Evolutionary conservation across 805 yeast genomes (phyloP).

Genomic region (Pichia nakasei): DNA sequence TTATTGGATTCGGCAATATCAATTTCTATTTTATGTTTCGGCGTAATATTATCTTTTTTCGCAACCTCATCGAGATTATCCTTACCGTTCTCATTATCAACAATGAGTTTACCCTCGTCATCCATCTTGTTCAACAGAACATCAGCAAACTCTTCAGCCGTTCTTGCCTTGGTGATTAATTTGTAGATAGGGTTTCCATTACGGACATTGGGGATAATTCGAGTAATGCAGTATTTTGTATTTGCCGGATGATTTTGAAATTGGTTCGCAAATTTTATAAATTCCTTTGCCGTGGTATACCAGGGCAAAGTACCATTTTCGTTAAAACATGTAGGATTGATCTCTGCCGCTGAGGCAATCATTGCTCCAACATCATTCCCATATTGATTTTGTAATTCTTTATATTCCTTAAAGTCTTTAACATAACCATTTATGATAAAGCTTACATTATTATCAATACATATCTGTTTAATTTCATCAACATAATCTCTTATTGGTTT

Average conservation of each 20-base stretch:
- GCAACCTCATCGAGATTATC: background rate
- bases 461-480: constrained; percentile 49
- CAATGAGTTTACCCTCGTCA: constrained; percentile 26
- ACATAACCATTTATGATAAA: constrained; percentile 81
- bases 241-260: constrained; percentile 61
- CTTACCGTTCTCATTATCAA: constrained; percentile 4
- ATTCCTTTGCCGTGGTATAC: constrained; percentile 48
- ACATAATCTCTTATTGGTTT: constrained; percentile 67
- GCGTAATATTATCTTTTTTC: constrained; percentile 10
- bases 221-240: constrained; percentile 71
- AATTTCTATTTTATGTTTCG: constrained; percentile 1
- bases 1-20: background rate
- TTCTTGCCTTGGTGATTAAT: constrained; percentile 45
- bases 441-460: constrained; percentile 54
- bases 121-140: constrained; percentile 28
- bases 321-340: constrained; percentile 71
- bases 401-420: constrained; percentile 43
- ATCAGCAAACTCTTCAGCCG: constrained; percentile 39
- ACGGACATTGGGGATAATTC: constrained; percentile 52
- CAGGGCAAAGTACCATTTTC: constrained; percentile 39
- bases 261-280: constrained; percentile 40
- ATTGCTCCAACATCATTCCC: constrained; percentile 73
- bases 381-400: constrained; percentile 39
- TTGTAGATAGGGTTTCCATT: constrained; percentile 40
- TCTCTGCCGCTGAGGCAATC: constrained; percentile 89